These are phyloP conservation scores for Russula ochroleuca DNA, from an alignment of 768 basidiomycete genomes.

Conservation along the genomic window DNA sequence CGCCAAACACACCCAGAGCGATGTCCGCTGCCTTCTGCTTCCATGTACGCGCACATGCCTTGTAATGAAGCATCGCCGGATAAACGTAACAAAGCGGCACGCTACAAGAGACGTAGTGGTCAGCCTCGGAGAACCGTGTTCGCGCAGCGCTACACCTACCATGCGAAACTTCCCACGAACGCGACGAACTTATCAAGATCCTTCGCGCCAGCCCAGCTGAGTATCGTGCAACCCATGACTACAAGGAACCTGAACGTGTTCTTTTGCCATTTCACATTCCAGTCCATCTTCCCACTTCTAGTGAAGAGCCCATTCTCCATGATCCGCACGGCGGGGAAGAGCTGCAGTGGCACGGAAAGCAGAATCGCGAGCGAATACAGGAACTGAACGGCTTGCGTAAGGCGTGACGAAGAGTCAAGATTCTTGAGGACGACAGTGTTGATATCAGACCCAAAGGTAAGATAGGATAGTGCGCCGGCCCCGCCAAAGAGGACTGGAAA, in stretches of 20 bases:
- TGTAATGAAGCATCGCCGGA: slow-evolving; percentile 89
- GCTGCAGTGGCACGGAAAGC: slow-evolving; percentile 87
- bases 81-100: slow-evolving; percentile 93
- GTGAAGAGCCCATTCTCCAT: slow-evolving; percentile 94
- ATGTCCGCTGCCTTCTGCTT: slow-evolving; percentile 66
- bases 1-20: slow-evolving; percentile 69
- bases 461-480: slow-evolving; percentile 80
- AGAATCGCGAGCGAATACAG: slow-evolving; percentile 90
- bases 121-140: neutral
- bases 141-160: slow-evolving; percentile 47
- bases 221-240: slow-evolving; percentile 73
- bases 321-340: slow-evolving; percentile 97
- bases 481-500: slow-evolving; percentile 75
- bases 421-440: slow-evolving; percentile 95
- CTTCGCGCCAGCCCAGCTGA: slow-evolving; percentile 77
- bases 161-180: slow-evolving; percentile 90
- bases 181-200: slow-evolving; percentile 96
- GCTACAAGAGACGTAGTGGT: slow-evolving; percentile 39
- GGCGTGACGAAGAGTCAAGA: slow-evolving; percentile 72
- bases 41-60: slow-evolving; percentile 71
- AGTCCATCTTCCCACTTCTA: slow-evolving; percentile 76
- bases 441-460: slow-evolving; percentile 81
- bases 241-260: slow-evolving; percentile 77
- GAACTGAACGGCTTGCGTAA: slow-evolving; percentile 89
- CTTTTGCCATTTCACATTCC: slow-evolving; percentile 92